Evolutionary conservation across 139 green algal species (phyloP), one percentile per base, ranked within the genome.

Genomic region (Dunaliella primolecta): DNA sequence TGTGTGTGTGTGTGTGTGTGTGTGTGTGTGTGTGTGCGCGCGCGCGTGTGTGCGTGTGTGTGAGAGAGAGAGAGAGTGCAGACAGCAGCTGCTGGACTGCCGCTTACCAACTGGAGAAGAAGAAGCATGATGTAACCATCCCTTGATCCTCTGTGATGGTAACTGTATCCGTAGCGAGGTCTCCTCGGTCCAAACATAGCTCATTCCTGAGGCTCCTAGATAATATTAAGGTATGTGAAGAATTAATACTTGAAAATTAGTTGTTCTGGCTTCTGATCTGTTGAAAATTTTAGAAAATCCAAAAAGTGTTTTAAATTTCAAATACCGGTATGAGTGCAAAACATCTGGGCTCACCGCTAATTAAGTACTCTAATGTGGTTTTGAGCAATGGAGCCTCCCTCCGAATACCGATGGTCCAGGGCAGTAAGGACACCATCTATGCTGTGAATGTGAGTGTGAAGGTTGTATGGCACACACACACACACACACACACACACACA

Each of bases 41-140:
- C n/a, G n/a, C n/a, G n/a, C n/a, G n/a, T n/a, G n/a, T n/a, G n/a
- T n/a, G n/a, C n/a, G n/a, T n/a, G n/a, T n/a, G n/a, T n/a, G n/a
- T n/a, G n/a, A n/a, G n/a, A n/a, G n/a, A n/a, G n/a, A n/a, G n/a
- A n/a, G n/a, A n/a, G n/a, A n/a, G n/a, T n/a, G n/a, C n/a, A n/a
- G n/a, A n/a, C n/a, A n/a, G n/a, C n/a, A n/a, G n/a, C n/a, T n/a
- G n/a, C n/a, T n/a, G n/a, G n/a, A n/a, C n/a, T n/a, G 46, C 46
- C 15, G 15, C 15, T 64, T 15, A 64, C 46, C 46, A 25, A 15
- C 64, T 92, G 78, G 23, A 86, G 2, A 0, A 90, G 3, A 31
- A 95, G 84, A 3, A 87, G 36, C 3, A 91, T n/a, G 1, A 87
- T 57, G 76, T 91, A 91, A 1, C 75, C 33, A 72, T 90, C 86